Evolutionary conservation across 441 rosid species (phyloP), one percentile per base, ranked within the genome.

Genomic region (Eruca vesicaria): DNA sequence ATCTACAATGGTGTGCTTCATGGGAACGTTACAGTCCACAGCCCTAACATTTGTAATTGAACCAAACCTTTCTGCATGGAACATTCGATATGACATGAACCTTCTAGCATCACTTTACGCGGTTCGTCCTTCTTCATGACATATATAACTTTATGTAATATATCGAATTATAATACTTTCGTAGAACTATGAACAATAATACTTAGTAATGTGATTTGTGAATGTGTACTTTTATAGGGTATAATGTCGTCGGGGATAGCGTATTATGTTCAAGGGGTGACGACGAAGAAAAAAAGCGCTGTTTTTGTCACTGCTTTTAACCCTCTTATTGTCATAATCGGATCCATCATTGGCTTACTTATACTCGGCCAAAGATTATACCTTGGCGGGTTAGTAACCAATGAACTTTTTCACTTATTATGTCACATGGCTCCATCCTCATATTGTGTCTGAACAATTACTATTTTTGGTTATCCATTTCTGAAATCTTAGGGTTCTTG

Each of bases 21-120:
- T 88, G 57, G 99, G 99, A 38, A 92, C 99, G 5, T 56, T 94
- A 21, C 96, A 94, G 73, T 91, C 99, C 14, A 82, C 84, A 16
- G 96, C 82, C 36, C 86, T 90, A 58, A 86, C 97, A 3, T 82
- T 94, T 56, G 90, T 79, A 53, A 86, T 92, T 97, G 97, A 90
- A 29, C 96, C 87, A 79, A 88, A 77, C 32, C 52, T 84, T 43
- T 80, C 88, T 15, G 93, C 16, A 57, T 94, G 93, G 99, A 65
- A 63, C 69, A 83, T 90, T 66, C 92, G 97, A 61, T 89, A 86
- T 85, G 97, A 94, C 92, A 89, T 90, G 94, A 88, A 87, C 79
- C 97, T 94, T 29, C 89, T 94, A 2, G 97, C 99, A 60, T 94
- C 96, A 43, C 96, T 89, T 77, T 94, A 92, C 23, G 97, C 97